A percentile compares a stretch with the other conserved stretches of the same genome.
Evolutionary conservation across 306 rosid species (phyloP).

Genomic region (Cucurbita moschata): DNA sequence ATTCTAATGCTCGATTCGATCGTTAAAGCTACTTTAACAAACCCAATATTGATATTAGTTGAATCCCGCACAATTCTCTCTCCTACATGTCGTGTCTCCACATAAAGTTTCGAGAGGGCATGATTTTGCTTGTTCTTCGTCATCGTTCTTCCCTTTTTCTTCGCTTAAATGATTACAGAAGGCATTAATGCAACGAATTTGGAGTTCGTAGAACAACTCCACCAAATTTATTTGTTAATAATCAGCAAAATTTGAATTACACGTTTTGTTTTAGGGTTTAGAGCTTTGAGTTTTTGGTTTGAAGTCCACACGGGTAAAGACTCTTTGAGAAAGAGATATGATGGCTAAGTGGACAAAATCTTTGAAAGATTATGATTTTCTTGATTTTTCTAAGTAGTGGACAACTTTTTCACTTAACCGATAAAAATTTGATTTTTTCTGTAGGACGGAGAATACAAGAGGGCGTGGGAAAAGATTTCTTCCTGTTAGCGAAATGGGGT

Average conservation of each 20-base stretch:
- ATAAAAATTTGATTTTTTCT: neutral
- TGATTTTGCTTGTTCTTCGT: neutral
- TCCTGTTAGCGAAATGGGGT: no score
- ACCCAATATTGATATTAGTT: no score
- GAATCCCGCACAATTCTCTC: no score
- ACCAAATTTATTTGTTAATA: neutral
- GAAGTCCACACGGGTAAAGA: neutral
- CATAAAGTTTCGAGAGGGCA: neutral
- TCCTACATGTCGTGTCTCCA: no score
- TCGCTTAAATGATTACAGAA: neutral
- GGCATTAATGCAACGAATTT: neutral
- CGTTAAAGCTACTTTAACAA: no score
- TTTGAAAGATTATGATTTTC: neutral
- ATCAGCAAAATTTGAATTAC: neutral
- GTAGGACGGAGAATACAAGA: no score
- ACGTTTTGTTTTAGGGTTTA: neutral
- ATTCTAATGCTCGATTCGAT: no score
- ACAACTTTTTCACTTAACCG: neutral
- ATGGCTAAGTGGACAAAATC: neutral
- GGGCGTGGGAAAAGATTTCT: no score
- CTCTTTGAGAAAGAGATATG: neutral
- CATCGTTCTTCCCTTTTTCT: neutral
- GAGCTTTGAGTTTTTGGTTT: neutral
- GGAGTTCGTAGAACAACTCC: neutral
- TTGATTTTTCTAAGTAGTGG: neutral